A percentile compares a stretch with the other conserved stretches of the same genome.
phyloP scores from a whole-genome alignment of 148 eudicot species.

The Linanthus parryae region DNA sequence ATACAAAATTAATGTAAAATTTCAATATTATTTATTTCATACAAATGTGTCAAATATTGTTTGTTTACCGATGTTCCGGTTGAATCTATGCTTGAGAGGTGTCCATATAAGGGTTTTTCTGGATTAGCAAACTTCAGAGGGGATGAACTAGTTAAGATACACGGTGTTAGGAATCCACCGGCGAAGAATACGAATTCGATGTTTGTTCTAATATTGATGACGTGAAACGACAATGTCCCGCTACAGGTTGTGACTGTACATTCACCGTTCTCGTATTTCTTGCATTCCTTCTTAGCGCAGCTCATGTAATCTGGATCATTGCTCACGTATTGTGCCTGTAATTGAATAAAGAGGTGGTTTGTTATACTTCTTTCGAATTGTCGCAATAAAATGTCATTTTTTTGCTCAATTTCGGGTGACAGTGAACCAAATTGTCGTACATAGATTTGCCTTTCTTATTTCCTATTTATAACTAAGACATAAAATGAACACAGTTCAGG shows the following conservation, averaged over 20 bases:
- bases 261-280: slow-evolving; percentile 16
- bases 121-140: slow-evolving; percentile 57
- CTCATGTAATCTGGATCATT: slow-evolving; percentile 58
- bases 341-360: too few species aligned
- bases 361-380: too few species aligned
- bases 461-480: too few species aligned
- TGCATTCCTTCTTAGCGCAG: slow-evolving; percentile 58
- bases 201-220: slow-evolving; percentile 68
- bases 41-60: too few species aligned
- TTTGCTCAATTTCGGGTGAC: too few species aligned
- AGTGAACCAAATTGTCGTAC: too few species aligned
- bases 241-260: slow-evolving; percentile 55
- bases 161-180: slow-evolving; percentile 62
- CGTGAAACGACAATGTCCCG: slow-evolving; percentile 62
- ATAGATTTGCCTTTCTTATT: too few species aligned
- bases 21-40: not conserved
- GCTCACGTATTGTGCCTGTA: slow-evolving; percentile 58
- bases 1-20: not conserved
- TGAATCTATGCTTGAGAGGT: slow-evolving; percentile 62
- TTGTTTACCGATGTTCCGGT: slow-evolving; percentile 46
- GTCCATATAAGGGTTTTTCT: slow-evolving; percentile 57
- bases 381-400: too few species aligned
- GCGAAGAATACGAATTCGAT: slow-evolving; percentile 69
- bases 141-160: slow-evolving; percentile 44
- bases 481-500: too few species aligned